These are phyloP conservation scores for Brassica cretica DNA, from an alignment of 345 rosid genomes.

Conservation along the genomic window DNA sequence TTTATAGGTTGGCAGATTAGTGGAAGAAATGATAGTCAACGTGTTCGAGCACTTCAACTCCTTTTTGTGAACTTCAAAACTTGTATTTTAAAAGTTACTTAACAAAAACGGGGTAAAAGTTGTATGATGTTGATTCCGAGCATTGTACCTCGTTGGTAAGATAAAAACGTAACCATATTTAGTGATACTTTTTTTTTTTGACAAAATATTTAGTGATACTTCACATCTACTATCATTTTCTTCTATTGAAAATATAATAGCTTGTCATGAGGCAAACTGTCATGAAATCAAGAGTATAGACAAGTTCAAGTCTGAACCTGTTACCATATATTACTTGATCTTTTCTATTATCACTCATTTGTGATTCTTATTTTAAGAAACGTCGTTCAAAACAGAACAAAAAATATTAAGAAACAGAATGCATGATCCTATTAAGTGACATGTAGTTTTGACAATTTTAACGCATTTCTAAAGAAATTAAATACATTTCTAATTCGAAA, in stretches of 20 bases:
- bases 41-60: neutral
- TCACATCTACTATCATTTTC: neutral
- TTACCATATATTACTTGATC: neutral
- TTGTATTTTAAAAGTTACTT: neutral
- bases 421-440: neutral
- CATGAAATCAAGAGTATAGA: neutral
- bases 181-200: neutral
- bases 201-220: too few relatives aligned
- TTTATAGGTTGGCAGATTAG: neutral
- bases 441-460: neutral
- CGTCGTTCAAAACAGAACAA: neutral
- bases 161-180: neutral
- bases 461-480: neutral
- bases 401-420: neutral
- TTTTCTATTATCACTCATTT: neutral
- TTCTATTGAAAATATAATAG: neutral
- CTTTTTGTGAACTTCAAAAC: neutral
- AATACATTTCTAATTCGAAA: neutral
- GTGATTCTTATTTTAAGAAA: neutral
- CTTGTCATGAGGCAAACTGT: neutral
- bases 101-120: neutral
- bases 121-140: neutral
- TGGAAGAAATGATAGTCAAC: neutral
- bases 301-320: neutral
- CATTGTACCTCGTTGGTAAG: neutral